Percentiles rank a stretch among this genome's conserved stretches.
phyloP scores from a whole-genome alignment of 2,329 filamentous ascomycete species.

The Fusarium sterilihyphosum region DNA sequence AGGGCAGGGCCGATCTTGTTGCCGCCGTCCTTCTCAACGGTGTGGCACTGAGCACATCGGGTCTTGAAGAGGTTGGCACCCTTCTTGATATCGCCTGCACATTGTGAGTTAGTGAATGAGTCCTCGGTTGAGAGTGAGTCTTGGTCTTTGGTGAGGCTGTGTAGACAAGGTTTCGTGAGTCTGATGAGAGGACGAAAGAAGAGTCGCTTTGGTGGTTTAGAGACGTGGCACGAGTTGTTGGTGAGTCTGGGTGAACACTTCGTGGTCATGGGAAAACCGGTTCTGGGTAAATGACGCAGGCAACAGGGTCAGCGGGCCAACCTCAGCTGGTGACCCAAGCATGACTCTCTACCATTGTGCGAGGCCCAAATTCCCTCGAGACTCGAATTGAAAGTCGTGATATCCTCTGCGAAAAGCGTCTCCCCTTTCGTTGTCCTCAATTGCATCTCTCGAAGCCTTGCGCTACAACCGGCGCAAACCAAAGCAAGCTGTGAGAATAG shows the following conservation, averaged over 20 bases:
- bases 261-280: conserved; percentile 24
- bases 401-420: conserved; percentile 5
- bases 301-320: conserved; percentile 19
- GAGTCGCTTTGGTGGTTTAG: neutral
- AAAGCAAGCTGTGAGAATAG: neutral
- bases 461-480: conserved; percentile 15
- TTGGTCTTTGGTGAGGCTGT: neutral
- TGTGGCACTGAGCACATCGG: conserved; percentile 98
- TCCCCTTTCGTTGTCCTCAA: conserved; percentile 22
- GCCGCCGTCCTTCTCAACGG: conserved; percentile 85
- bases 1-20: conserved; percentile 99
- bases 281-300: conserved; percentile 50
- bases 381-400: conserved; percentile 4
- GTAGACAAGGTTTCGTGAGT: neutral
- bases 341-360: conserved; percentile 1
- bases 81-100: conserved; percentile 91
- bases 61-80: conserved; percentile 99
- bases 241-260: conserved; percentile 21
- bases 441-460: conserved; percentile 27
- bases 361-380: neutral
- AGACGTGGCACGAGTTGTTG: conserved; percentile 11
- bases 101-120: conserved; percentile 43
- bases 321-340: neutral
- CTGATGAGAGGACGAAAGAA: neutral
- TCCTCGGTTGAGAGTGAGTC: neutral